Percentiles rank a stretch among this genome's conserved stretches.
These are phyloP conservation scores for Spongispora temasekensis DNA, from an alignment of 1,284 basidiomycete genomes.

Conservation along the genomic window DNA sequence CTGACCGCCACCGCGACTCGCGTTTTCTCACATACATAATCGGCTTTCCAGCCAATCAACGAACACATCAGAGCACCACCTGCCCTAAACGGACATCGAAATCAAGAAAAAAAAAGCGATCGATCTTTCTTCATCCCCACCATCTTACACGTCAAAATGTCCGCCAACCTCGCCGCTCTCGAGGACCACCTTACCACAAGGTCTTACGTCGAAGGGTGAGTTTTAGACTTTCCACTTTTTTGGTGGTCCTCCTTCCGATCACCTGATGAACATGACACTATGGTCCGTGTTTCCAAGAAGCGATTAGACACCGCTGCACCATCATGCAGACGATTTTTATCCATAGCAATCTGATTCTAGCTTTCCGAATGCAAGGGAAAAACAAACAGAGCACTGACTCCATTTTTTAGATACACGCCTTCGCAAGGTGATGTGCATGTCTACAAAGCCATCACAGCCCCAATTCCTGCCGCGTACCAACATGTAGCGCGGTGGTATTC, in stretches of 20 bases:
- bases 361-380: constrained; percentile 6
- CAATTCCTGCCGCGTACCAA: constrained; percentile 70
- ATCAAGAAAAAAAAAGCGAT: constrained; percentile 23
- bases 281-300: constrained; percentile 99
- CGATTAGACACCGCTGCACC: constrained; percentile 94
- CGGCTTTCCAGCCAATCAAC: constrained; percentile 15
- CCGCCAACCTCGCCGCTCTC: constrained; percentile 74
- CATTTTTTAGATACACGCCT: constrained; percentile 74
- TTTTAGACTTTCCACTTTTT: constrained; percentile 26
- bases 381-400: constrained; percentile 13
- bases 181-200: constrained; percentile 83
- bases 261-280: constrained; percentile 81
- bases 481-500: constrained; percentile 92
- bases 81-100: constrained; percentile 34
- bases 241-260: constrained; percentile 27
- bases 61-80: constrained; percentile 12
- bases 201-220: constrained; percentile 93
- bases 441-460: constrained; percentile 77
- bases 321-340: constrained; percentile 75
- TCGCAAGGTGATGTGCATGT: constrained; percentile 97
- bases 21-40: too few relatives aligned
- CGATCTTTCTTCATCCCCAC: constrained; percentile 32
- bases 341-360: constrained; percentile 83
- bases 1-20: too few relatives aligned
- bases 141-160: constrained; percentile 50